Percentiles rank a stretch among this genome's conserved stretches.
These are phyloP conservation scores for Craspedostauros australis DNA, from an alignment of 108 stramenopile genomes.

Conservation along the genomic window DNA sequence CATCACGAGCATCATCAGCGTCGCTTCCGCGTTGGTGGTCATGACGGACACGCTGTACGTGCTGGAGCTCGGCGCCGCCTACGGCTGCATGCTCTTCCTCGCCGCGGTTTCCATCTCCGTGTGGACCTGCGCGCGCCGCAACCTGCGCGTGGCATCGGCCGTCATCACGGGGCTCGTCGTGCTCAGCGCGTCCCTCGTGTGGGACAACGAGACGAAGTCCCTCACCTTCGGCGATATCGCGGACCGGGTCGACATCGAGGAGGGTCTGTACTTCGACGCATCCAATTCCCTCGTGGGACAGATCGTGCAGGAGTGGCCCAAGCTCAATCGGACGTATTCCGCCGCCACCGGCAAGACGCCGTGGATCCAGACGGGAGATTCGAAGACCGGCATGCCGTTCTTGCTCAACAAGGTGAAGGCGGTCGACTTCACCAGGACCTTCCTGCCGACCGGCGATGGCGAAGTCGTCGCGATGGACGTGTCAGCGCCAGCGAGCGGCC, in stretches of 20 bases:
- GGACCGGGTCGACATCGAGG: constrained; percentile 24
- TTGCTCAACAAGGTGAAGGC: constrained; percentile 39
- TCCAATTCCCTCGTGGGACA: constrained; percentile 36
- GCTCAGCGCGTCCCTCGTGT: constrained; percentile 13
- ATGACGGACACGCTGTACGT: constrained; percentile 71
- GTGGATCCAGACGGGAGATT: constrained; percentile 79
- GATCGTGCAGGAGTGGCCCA: constrained; percentile 57
- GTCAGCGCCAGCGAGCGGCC: constrained; percentile 31
- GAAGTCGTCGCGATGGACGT: constrained; percentile 79
- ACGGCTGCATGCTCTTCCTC: constrained; percentile 37
- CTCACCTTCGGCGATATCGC: constrained; percentile 17
- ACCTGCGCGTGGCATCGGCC: constrained; percentile 1
- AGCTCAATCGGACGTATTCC: constrained; percentile 40
- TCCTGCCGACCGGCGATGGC: constrained; percentile 30
- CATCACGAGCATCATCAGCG: constrained; percentile 12
- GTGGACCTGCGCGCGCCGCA: background rate
- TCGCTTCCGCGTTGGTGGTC: constrained; percentile 57
- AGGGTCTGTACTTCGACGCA: constrained; percentile 58
- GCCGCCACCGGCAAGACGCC: constrained; percentile 49
- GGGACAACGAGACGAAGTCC: background rate
- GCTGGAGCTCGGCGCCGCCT: constrained; percentile 44
- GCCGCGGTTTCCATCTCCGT: constrained; percentile 26
- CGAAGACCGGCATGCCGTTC: constrained; percentile 77
- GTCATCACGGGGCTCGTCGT: background rate
- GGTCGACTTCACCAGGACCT: background rate